phyloP scores from a whole-genome alignment of 352 stramenopile species.

The Globisporangium recalcitrans region DNA sequence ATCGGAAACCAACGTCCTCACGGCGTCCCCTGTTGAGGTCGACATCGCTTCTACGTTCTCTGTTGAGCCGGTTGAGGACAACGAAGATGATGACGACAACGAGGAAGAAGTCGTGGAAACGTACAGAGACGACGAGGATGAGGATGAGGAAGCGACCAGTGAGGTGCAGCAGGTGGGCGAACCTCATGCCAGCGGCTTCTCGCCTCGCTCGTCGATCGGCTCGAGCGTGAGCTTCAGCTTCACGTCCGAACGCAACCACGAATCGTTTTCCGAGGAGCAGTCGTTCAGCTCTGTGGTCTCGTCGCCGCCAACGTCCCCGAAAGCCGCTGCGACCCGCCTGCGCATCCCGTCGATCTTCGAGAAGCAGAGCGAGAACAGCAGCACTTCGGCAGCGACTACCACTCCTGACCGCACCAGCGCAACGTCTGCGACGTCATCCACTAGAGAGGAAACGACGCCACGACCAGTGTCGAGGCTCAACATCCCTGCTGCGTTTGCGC shows the following conservation, averaged over 20 bases:
- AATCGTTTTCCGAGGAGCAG: conserved; percentile 14
- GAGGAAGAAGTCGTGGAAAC: conserved; percentile 11
- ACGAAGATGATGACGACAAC: conserved; percentile 7
- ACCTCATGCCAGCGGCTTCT: conserved; percentile 2
- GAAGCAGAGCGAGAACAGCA: conserved; percentile 19
- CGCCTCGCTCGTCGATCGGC: conserved; percentile 10
- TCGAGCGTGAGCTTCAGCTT: conserved; percentile 22
- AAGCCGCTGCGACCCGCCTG: conserved; percentile 26
- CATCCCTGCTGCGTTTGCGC: conserved; percentile 21
- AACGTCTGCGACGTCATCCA: conserved; percentile 23
- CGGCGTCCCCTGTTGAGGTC: conserved; percentile 3
- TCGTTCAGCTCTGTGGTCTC: conserved; percentile 17
- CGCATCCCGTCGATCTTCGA: conserved; percentile 58
- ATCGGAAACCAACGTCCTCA: conserved; percentile 18
- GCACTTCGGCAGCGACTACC: background rate
- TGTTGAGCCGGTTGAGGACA: background rate
- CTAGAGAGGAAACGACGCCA: conserved; percentile 21
- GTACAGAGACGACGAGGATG: conserved; percentile 8
- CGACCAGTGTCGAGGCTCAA: conserved; percentile 17
- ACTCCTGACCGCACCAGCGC: conserved; percentile 16
- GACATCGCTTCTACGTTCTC: background rate
- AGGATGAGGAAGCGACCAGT: background rate
- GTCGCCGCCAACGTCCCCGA: conserved; percentile 17
- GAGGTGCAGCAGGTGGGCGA: background rate
- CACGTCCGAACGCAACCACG: conserved; percentile 16